Percentiles rank a stretch among this genome's conserved stretches.
phyloP scores from a whole-genome alignment of 805 yeast species.

The Wickerhamomyces canadensis region DNA sequence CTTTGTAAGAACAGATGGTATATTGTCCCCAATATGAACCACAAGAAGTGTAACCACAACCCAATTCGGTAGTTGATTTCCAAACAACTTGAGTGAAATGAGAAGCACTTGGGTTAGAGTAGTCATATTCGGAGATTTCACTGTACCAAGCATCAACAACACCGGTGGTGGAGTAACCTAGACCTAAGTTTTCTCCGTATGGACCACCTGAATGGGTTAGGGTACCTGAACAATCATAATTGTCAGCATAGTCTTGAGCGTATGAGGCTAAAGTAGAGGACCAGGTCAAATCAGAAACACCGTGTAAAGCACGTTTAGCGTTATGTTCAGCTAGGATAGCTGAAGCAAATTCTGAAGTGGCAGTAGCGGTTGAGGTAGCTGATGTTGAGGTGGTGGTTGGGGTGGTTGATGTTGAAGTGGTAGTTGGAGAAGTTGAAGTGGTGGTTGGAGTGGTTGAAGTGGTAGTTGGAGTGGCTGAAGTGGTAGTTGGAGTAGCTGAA shows the following conservation, averaged over 20 bases:
- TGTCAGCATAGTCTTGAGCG: slow-evolving; percentile 45
- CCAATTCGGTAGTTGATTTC: slow-evolving; percentile 54
- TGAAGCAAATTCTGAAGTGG: slow-evolving; percentile 29
- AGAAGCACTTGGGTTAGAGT: slow-evolving; percentile 34
- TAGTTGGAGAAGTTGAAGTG: slow-evolving; percentile 5
- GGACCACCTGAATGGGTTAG: slow-evolving; percentile 50
- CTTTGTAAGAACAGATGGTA: slow-evolving; percentile 68
- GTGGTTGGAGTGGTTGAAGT: slow-evolving; percentile 9
- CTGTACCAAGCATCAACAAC: slow-evolving; percentile 71
- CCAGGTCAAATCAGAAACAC: slow-evolving; percentile 44
- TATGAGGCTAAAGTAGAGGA: slow-evolving; percentile 36
- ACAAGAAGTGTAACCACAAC: slow-evolving; percentile 64
- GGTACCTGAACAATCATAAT: slow-evolving; percentile 54
- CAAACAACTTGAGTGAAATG: slow-evolving; percentile 79
- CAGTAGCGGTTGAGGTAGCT: slow-evolving; percentile 11
- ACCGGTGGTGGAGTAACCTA: slow-evolving; percentile 41
- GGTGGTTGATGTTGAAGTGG: slow-evolving; percentile 9
- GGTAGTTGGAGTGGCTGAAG: slow-evolving; percentile 9
- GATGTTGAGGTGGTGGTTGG: slow-evolving; percentile 11
- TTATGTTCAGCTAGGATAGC: slow-evolving; percentile 47
- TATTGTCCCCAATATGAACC: slow-evolving; percentile 49
- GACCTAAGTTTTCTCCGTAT: slow-evolving; percentile 76
- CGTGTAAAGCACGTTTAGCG: slow-evolving; percentile 41
- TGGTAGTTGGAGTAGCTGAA: slow-evolving; percentile 9
- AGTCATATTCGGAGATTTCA: slow-evolving; percentile 55